phyloP scores from a whole-genome alignment of 768 basidiomycete species.

The Rhizopogon rudus region DNA sequence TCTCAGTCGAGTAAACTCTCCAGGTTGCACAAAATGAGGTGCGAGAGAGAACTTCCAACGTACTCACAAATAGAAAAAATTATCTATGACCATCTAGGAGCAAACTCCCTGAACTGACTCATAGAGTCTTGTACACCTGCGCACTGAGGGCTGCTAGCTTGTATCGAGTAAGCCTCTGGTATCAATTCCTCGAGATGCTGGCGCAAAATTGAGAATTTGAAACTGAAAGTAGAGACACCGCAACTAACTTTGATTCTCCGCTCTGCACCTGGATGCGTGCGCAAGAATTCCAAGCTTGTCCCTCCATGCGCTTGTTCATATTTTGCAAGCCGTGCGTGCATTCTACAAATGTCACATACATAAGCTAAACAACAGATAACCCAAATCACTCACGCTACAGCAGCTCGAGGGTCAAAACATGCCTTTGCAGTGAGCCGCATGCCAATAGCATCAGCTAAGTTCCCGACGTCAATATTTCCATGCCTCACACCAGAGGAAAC shows the following conservation, averaged over 20 bases:
- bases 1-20: neutral
- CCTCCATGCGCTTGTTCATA: conserved; percentile 40
- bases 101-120: conserved; percentile 13
- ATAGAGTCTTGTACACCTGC: conserved; percentile 31
- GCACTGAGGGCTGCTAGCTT: conserved; percentile 55
- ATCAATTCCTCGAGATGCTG: conserved; percentile 51
- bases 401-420: conserved; percentile 79
- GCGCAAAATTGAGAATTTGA: neutral
- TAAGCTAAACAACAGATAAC: neutral
- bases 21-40: neutral
- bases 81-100: neutral
- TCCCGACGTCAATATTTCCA: neutral
- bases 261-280: conserved; percentile 76
- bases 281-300: conserved; percentile 52
- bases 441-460: conserved; percentile 80
- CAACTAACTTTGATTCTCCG: conserved; percentile 64
- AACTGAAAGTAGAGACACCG: neutral
- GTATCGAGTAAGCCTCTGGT: conserved; percentile 52
- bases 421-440: conserved; percentile 75
- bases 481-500: neutral
- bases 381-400: conserved; percentile 52
- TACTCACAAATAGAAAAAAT: neutral
- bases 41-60: neutral
- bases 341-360: conserved; percentile 32
- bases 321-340: conserved; percentile 64